Base-by-base conservation (phyloP, 164 flowering plant species). In the Stephania japonica region DNA sequence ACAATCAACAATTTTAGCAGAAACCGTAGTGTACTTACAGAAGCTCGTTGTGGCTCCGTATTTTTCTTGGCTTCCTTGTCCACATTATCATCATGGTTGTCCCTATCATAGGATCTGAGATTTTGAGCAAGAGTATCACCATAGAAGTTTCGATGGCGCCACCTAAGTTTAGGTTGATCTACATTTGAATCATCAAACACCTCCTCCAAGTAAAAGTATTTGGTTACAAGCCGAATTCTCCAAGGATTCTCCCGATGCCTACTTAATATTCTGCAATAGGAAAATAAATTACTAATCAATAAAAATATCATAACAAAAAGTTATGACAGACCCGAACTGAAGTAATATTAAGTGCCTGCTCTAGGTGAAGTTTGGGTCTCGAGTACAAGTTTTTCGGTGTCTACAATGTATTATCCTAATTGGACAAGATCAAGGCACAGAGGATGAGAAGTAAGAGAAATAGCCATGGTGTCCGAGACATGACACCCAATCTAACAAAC, bases 141-240 rank as follows among this genome's bases (percentile, higher is more conserved):
- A 78, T 67, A 86, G 72, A 43, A 75, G 76, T 81, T 85, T 27
- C 90, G 85, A 26, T 70, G 73, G 13, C 89, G 89, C 91, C 90
- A 89, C 82, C 87, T 85, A 53, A 80, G 7, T 16, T 42, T 74
- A n/a, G 91, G 85, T 65, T 25, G 66, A 72, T 87, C 91, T 42
- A 76, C 21, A 65, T 66, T 76, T 66, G 87, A 79, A 78, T 90
- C 98, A 73, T 83, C 87, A 82, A 75, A 89, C 70, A 88, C 88
- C 61, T 79, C 75, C 80, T 93, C 98, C 18, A 74, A 11, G 75
- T 84, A 91, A 75, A 90, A 91, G 80, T 85, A 84, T 76, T 86
- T 87, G 14, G 85, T 80, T 65, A 91, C 49, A 38, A 72, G 80
- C 70, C 76, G 82, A 84, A 84, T 82, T 72, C 70, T 80, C 81